Conservation (phyloP, 495 filamentous ascomycete genomes). For the Endocarpon pusillum region DNA sequence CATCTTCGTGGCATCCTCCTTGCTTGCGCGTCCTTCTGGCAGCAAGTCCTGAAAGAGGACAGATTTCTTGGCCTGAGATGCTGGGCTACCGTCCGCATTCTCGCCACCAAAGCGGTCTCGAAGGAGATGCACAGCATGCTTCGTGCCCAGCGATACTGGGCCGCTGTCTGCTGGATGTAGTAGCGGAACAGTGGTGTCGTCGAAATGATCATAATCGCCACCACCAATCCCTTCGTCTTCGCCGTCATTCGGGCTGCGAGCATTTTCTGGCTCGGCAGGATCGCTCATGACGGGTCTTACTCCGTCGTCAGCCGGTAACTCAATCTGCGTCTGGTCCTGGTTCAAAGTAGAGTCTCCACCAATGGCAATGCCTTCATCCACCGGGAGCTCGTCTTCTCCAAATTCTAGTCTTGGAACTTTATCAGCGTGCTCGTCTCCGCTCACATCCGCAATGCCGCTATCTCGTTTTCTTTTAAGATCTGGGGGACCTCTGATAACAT, state of each 20-base stretch:
- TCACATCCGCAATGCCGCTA: constrained; percentile 66
- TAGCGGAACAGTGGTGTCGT: constrained; percentile 57
- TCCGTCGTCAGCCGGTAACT: constrained; percentile 45
- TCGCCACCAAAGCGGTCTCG: constrained; percentile 66
- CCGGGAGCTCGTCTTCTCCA: constrained; percentile 36
- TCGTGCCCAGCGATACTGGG: constrained; percentile 73
- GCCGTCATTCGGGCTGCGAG: constrained; percentile 8
- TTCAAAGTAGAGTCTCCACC: constrained; percentile 32
- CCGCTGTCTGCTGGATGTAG: constrained; percentile 66
- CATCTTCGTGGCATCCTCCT: constrained; percentile 93
- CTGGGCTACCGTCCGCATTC: constrained; percentile 30
- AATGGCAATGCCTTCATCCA: constrained; percentile 32
- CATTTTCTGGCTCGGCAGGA: constrained; percentile 31
- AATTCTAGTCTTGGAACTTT: constrained; percentile 57
- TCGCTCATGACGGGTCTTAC: constrained; percentile 27
- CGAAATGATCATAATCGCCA: constrained; percentile 34
- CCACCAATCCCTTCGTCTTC: constrained; percentile 9
- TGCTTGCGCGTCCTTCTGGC: constrained; percentile 58
- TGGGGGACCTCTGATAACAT: constrained; percentile 54
- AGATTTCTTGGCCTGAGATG: constrained; percentile 53
- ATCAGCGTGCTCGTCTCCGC: constrained; percentile 40
- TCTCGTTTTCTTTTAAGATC: constrained; percentile 91
- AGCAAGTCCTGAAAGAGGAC: constrained; percentile 86
- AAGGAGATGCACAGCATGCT: constrained; percentile 88
- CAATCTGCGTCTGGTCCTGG: constrained; percentile 31